Base-by-base conservation (phyloP, 768 basidiomycete genomes). In the Tylopilus rubrobrunneus region DNA sequence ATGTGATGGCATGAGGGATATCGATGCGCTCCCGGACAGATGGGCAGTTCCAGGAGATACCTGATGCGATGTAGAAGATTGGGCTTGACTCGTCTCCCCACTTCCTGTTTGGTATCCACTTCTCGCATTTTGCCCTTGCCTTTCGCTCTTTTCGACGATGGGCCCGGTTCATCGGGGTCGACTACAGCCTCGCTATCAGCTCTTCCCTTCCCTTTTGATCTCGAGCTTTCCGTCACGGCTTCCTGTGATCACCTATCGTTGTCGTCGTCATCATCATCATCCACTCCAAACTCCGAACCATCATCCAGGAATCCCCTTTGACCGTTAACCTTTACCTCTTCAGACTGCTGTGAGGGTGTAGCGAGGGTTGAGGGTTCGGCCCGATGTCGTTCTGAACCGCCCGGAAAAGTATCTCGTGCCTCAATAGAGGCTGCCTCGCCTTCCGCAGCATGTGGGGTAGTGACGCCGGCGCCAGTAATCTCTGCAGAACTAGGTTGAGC, bases 191-290 rank as follows among this genome's bases (percentile, higher is more conserved):
- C 64, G 17, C 44, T 49, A 9, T 53, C 51, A 19, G 58, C 67
- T 48, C 67, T 61, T 39, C 49, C 65, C 34, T 68, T 68, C 8
- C 65, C 67, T 40, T 68, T 68, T 6, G 54, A 56, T 15, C 54
- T 59, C 14, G 57, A 57, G n/a, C 49, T 50, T 43, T 60, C 62
- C n/a, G 56, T 44, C 11, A 55, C 57, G 6, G 52, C 60, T 46
- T 62, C 58, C 44, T 53, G 58, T 21, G 58, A 55, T 59, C 57
- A 66, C 27, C 51, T n/a, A 11, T 62, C 66, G 17, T 63, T 66
- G 5, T 61, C 66, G 9, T 56, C 65, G 43, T 39, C 17, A n/a
- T 62, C 66, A 15, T 63, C 66, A 7, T 59, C 66, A 33, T 59
- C 66, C 21, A 54, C 48, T 10, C 43, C 57, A n/a, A 34, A 46